A percentile compares a stretch with the other conserved stretches of the same genome.
Conservation (phyloP, 176 grass and related monocot species). For the Poa pratensis region DNA sequence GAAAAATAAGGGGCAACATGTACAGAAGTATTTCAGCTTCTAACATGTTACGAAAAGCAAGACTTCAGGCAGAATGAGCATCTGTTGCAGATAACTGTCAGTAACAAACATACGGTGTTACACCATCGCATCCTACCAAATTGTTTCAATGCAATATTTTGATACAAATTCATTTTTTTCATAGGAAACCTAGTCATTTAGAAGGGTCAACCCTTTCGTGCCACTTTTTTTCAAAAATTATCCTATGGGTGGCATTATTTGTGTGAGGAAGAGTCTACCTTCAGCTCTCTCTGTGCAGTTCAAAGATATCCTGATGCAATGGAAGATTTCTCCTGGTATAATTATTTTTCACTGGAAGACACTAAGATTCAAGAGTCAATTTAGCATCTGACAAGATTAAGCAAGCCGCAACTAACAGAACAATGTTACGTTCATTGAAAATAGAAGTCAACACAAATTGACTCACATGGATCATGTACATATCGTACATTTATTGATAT, state of each 20-base stretch:
- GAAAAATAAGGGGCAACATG: background rate
- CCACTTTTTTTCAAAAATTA: background rate
- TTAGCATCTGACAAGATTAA: background rate
- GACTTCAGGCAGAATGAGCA: too few relatives aligned
- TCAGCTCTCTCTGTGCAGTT: slow-evolving; percentile 3
- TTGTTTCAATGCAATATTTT: too few relatives aligned
- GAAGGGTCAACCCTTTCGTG: background rate
- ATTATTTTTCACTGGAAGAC: background rate
- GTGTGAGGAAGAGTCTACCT: background rate
- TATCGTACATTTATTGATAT: background rate
- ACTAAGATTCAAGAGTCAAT: slow-evolving; percentile 5
- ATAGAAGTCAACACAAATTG: background rate
- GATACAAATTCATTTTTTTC: too few relatives aligned
- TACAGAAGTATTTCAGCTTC: too few relatives aligned
- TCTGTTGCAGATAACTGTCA: too few relatives aligned
- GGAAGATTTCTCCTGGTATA: background rate
- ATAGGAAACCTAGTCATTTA: background rate
- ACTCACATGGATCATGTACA: too few relatives aligned
- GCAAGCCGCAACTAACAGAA: background rate
- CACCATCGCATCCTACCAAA: too few relatives aligned
- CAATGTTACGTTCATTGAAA: background rate
- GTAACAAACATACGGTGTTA: too few relatives aligned
- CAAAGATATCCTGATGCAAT: slow-evolving; percentile 19
- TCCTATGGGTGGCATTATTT: background rate
- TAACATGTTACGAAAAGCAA: too few relatives aligned